A percentile compares a stretch with the other conserved stretches of the same genome.
These are phyloP conservation scores for Diaporthe sp. DNA, from an alignment of 2,329 filamentous ascomycete species.

Conservation along the genomic window DNA sequence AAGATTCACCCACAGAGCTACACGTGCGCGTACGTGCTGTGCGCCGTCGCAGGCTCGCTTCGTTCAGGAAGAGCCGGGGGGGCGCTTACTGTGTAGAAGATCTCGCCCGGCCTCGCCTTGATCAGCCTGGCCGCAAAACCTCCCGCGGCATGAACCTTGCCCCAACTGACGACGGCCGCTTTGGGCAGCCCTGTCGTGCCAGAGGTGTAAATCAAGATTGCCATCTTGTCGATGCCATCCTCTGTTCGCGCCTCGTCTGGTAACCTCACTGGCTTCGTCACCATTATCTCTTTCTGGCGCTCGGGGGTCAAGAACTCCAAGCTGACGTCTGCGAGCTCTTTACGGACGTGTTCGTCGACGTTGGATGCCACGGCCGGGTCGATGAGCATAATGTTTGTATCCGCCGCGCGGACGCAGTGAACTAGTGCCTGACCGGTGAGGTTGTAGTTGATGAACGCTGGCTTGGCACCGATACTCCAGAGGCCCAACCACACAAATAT, in stretches of 20 bases:
- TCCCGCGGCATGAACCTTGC: conserved; percentile 67
- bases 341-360: conserved; percentile 66
- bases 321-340: conserved; percentile 60
- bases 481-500: conserved; percentile 80
- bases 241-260: conserved; percentile 67
- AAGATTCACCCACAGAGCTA: neutral
- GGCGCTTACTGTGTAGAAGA: conserved; percentile 76
- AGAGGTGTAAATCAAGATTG: conserved; percentile 84
- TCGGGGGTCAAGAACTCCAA: conserved; percentile 72
- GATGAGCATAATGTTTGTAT: conserved; percentile 74
- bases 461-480: conserved; percentile 85
- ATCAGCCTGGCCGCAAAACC: conserved; percentile 66
- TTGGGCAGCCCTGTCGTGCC: conserved; percentile 89
- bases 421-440: conserved; percentile 75
- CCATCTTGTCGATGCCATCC: conserved; percentile 65
- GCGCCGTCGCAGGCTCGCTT: neutral
- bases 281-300: conserved; percentile 63
- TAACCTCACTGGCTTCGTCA: conserved; percentile 63
- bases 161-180: conserved; percentile 80
- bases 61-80: neutral
- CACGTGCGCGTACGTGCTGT: neutral
- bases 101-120: conserved; percentile 68
- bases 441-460: conserved; percentile 92
- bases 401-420: conserved; percentile 79
- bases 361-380: conserved; percentile 69